Conservation (phyloP, 2,329 filamentous ascomycete genomes). For the Lachnum nothofagi region DNA sequence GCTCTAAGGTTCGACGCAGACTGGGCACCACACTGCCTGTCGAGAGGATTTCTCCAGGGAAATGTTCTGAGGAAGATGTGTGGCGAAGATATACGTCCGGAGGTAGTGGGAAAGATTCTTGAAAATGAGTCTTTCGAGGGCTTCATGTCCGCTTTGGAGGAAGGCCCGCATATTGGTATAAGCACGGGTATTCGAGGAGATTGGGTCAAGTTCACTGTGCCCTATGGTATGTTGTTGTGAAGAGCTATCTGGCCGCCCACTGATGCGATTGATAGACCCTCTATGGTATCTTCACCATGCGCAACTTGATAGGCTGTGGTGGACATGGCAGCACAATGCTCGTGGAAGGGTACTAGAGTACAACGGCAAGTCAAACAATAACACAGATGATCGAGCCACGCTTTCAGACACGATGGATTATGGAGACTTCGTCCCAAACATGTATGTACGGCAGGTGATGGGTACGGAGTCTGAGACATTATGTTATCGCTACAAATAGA, state of each 20-base stretch:
- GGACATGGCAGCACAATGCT: constrained; percentile 29
- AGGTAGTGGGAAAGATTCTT: background rate
- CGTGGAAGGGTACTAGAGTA: background rate
- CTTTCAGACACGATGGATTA: background rate
- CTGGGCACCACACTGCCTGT: constrained; percentile 26
- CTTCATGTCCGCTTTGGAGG: no score
- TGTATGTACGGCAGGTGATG: background rate
- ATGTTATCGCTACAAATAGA: no score
- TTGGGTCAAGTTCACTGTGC: background rate
- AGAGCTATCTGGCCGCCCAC: background rate
- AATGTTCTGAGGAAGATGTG: background rate
- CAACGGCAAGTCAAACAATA: background rate
- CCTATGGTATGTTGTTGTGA: background rate
- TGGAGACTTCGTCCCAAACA: background rate
- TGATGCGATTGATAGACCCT: constrained; percentile 32
- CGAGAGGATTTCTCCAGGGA: constrained; percentile 20
- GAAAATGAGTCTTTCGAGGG: background rate
- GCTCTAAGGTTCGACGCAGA: constrained; percentile 17
- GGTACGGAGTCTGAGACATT: background rate
- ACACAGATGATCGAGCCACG: background rate
- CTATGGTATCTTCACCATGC: constrained; percentile 31
- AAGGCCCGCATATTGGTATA: no score
- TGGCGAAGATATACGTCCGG: background rate
- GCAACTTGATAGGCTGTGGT: constrained; percentile 23
- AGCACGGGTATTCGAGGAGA: background rate